Evolutionary conservation across 768 basidiomycete species (phyloP), one percentile per base, ranked within the genome.

Genomic region (Naganishia friedmannii): DNA sequence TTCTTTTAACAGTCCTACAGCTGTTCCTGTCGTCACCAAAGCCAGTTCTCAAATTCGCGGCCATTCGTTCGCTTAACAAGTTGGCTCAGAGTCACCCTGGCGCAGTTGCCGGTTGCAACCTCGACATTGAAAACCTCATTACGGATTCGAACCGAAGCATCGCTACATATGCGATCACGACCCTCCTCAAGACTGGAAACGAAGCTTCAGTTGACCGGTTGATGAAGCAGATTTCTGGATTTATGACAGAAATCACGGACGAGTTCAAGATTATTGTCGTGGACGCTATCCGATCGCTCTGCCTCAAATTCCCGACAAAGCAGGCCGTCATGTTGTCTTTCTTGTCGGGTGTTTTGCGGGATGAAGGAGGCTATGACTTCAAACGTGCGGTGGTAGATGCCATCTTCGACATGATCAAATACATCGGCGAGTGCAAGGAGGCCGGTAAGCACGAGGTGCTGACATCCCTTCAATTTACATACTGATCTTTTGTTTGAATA

Each of bases 211-310:
- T 99, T 45, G 96, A 99, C 82, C 89, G 96, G 63, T 86, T 99
- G 73, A 98, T 99, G 88, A 98, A 97, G 81, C 95, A 98, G 82
- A 99, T 99, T 74, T 91, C 93, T 32, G 90, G 93, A 48, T 99
- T 99, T 85, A 96, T 99, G 94, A 87, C 89, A 69, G 96, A 99
- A 82, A 98, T 99, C 82, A 95, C 92, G 74, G 96, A 99, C 82
- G 96, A 99, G 83, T 99, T 99, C 87, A 98, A 97, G 85, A 94
- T 98, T 79, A 96, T 99, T 83, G 96, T 99, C 58, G 96, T 99
- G 68, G 93, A 97, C 72, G 96, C 96, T 69, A 93, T 99, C 80
- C 91, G 96, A 63, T 93, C 95, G 10, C 88, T 99, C 34, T 98
- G 94, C 83, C 89, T 99, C 84, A 99, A 99, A 82, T 99, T 99